Percentiles rank a stretch among this genome's conserved stretches.
These are phyloP conservation scores for Solanum acaule DNA, from an alignment of 257 asterid species.

Conservation along the genomic window DNA sequence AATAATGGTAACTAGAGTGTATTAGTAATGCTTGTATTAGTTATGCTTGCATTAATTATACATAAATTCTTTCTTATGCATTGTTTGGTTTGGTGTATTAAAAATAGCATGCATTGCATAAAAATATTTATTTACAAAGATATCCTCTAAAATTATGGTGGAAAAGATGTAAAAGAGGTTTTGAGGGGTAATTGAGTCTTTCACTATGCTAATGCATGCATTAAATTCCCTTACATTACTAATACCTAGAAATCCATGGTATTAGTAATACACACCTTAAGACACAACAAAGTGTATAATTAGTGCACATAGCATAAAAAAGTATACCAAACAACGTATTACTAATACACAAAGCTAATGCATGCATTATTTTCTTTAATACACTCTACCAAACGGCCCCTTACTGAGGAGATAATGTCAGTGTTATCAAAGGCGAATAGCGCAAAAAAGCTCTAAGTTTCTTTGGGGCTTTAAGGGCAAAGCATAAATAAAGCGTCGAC, in stretches of 20 bases:
- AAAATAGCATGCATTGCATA: neutral
- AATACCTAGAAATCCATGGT: neutral
- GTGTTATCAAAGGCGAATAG: neutral
- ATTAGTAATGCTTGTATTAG: too few species aligned
- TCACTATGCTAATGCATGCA: neutral
- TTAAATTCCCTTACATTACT: neutral
- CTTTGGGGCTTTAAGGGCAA: neutral
- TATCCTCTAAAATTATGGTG: neutral
- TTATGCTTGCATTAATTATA: neutral
- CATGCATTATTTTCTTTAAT: neutral
- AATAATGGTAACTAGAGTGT: neutral
- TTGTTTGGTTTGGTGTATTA: neutral
- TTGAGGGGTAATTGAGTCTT: neutral
- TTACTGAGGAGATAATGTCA: neutral
- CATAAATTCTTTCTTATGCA: neutral
- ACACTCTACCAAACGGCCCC: neutral
- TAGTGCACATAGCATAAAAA: neutral
- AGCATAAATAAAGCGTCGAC: neutral
- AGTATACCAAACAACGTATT: neutral
- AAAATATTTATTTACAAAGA: neutral
- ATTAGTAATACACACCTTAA: neutral
- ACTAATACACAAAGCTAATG: neutral
- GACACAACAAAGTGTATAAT: neutral
- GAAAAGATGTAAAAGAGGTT: neutral
- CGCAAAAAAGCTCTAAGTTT: neutral